phyloP scores from a whole-genome alignment of 2,329 filamentous ascomycete species.

The Coniochaeta sp. region DNA sequence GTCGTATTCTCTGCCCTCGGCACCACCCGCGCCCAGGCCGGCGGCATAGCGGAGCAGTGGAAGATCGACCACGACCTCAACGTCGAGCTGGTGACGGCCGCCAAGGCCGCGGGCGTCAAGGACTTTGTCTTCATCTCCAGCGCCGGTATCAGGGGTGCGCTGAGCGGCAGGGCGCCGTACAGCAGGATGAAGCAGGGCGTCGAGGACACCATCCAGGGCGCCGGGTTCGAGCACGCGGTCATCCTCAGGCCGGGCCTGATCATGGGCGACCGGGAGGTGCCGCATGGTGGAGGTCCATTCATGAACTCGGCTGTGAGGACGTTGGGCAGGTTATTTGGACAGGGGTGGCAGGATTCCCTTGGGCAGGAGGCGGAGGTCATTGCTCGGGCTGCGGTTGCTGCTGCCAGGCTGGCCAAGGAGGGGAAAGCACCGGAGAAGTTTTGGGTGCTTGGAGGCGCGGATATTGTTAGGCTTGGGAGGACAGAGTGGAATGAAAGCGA shows the following conservation, averaged over 20 bases:
- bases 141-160: conserved; percentile 34
- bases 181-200: conserved; percentile 78
- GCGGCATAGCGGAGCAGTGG: conserved; percentile 71
- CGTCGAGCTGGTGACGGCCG: conserved; percentile 66
- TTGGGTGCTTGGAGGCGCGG: conserved; percentile 52
- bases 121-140: conserved; percentile 73
- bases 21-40: conserved; percentile 70
- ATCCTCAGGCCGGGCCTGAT: conserved; percentile 70
- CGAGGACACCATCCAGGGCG: conserved; percentile 64
- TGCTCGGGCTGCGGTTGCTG: conserved; percentile 56
- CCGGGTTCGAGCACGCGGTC: conserved; percentile 72
- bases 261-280: conserved; percentile 59
- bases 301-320: conserved; percentile 46
- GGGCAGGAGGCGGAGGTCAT: conserved; percentile 71
- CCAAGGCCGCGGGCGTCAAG: conserved; percentile 62
- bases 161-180: conserved; percentile 37
- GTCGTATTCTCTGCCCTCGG: conserved; percentile 73
- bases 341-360: conserved; percentile 53
- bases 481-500: conserved; percentile 38
- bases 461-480: conserved; percentile 62
- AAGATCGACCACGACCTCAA: conserved; percentile 87
- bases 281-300: conserved; percentile 49
- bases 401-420: conserved; percentile 48
- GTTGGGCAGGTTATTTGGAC: conserved; percentile 42
- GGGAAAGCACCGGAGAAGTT: conserved; percentile 51